Evolutionary conservation across 1,139 yeast species (phyloP).

Genomic region (Kodamaea sp.): DNA sequence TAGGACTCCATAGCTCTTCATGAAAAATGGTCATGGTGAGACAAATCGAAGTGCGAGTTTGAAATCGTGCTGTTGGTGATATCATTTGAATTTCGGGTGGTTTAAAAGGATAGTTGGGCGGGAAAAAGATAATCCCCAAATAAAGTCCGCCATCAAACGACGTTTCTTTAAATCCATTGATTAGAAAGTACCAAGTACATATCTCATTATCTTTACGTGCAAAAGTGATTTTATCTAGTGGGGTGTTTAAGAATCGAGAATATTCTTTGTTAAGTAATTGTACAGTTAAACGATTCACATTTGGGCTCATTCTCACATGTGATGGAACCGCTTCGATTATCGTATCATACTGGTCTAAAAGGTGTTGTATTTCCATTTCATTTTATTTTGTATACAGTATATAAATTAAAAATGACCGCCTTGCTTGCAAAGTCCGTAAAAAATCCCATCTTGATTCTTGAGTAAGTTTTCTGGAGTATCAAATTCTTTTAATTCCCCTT

Average conservation of each 20-base stretch:
- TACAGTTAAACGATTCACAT: slow-evolving; percentile 7
- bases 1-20: slow-evolving; percentile 15
- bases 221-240: slow-evolving; percentile 12
- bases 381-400: neutral
- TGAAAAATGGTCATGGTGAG: slow-evolving; percentile 15
- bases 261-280: slow-evolving; percentile 13
- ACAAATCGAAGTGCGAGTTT: slow-evolving; percentile 11
- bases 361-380: neutral
- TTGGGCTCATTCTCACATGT: slow-evolving; percentile 1
- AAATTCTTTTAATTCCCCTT: slow-evolving; percentile 66
- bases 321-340: slow-evolving; percentile 1
- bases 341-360: slow-evolving; percentile 1
- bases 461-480: slow-evolving; percentile 57
- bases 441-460: slow-evolving; percentile 39
- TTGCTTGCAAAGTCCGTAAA: slow-evolving; percentile 49
- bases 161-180: slow-evolving; percentile 14
- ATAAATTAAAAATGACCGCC: slow-evolving; percentile 29
- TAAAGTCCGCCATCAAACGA: slow-evolving; percentile 16
- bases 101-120: slow-evolving; percentile 14
- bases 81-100: slow-evolving; percentile 19
- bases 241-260: slow-evolving; percentile 7
- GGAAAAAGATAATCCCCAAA: slow-evolving; percentile 15
- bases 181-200: slow-evolving; percentile 16
- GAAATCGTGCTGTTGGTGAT: slow-evolving; percentile 16
- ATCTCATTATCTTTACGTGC: slow-evolving; percentile 14